Base-by-base conservation (phyloP, 371 early-diverging fungal species). In the Nematocida parisii region DNA sequence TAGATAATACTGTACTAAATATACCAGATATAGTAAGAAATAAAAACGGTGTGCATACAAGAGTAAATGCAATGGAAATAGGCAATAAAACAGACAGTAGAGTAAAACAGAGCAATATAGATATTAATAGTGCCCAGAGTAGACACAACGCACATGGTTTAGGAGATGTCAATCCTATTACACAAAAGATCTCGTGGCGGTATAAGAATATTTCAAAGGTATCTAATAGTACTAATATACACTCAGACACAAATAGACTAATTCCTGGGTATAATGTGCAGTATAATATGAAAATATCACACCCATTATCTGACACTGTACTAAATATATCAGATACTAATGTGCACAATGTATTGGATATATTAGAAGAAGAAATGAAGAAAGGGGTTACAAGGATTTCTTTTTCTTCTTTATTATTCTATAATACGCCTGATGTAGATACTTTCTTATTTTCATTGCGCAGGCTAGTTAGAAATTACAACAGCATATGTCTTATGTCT, bases 111-210 rank as follows among this genome's bases (percentile, higher is more conserved):
- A 33, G 33, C 33, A 33, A 33, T 33, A 33, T 33, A 33, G 33
- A 33, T 33, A 33, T 33, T 33, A 33, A 33, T 33, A 33, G 33
- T 33, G 33, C 33, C 52, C 52, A 50, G 52, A 13, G 52, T 18
- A 50, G 52, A 3, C 52, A 18, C 52, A 50, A 4, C 52, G 13
- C 52, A 1, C 52, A 13, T 18, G 18, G 57, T 33, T 33, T 7
- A 58, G 24, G 15, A 2, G 27, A 27, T 20, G 57, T 9, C n/a
- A 6, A 18, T 13, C 15, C 64, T 13, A 33, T 22, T 18, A 33
- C 7, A 7, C 56, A 52, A 70, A 56, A 44, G 46, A 77, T 77
- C 0, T 70, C 80, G 6, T 77, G 80, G 80, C 6, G 80, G 70
- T 77, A 77, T 71, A 61, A 20, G 13, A 27, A 6, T n/a, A 70